Evolutionary conservation across 2,329 filamentous ascomycete species (phyloP).

Genomic region (Alternaria metachromatica): DNA sequence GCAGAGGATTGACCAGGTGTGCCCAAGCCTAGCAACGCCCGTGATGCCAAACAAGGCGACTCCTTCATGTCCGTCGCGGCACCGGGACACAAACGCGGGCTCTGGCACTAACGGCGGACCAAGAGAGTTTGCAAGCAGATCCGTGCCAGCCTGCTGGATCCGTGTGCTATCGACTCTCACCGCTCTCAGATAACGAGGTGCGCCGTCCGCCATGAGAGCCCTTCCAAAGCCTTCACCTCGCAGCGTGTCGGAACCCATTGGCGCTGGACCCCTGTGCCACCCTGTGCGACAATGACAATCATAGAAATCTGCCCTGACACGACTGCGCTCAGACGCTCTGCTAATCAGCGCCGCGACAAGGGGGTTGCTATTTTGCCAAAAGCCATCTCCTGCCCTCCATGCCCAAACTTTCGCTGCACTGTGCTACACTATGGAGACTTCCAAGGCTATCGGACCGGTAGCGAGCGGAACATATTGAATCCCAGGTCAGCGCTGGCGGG

Average conservation of each 20-base stretch:
- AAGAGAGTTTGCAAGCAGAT: constrained; percentile 37
- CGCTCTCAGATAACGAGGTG: constrained; percentile 24
- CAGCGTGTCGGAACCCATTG: constrained; percentile 27
- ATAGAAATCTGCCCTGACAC: constrained; percentile 22
- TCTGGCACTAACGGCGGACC: constrained; percentile 34
- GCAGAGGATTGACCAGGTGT: constrained; percentile 29
- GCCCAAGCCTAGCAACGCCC: constrained; percentile 18
- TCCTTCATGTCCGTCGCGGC: constrained; percentile 36
- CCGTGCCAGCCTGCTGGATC: constrained; percentile 35
- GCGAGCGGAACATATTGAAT: constrained; percentile 30
- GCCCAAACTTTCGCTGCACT: not conserved
- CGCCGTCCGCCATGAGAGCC: constrained; percentile 9
- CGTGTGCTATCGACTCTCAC: constrained; percentile 23
- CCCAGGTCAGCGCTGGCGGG: constrained; percentile 19
- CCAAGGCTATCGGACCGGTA: constrained; percentile 27
- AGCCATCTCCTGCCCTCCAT: not conserved
- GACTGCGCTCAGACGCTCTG: constrained; percentile 20
- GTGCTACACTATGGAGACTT: constrained; percentile 10
- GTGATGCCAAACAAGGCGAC: constrained; percentile 23
- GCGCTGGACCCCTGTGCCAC: constrained; percentile 16
- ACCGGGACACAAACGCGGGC: constrained; percentile 42
- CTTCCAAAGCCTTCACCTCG: constrained; percentile 12
- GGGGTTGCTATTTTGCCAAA: constrained; percentile 25
- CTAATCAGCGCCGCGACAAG: constrained; percentile 16
- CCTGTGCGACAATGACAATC: constrained; percentile 28